These are phyloP conservation scores for Solanum tacnaense DNA, from an alignment of 257 asterid genomes.

Conservation along the genomic window DNA sequence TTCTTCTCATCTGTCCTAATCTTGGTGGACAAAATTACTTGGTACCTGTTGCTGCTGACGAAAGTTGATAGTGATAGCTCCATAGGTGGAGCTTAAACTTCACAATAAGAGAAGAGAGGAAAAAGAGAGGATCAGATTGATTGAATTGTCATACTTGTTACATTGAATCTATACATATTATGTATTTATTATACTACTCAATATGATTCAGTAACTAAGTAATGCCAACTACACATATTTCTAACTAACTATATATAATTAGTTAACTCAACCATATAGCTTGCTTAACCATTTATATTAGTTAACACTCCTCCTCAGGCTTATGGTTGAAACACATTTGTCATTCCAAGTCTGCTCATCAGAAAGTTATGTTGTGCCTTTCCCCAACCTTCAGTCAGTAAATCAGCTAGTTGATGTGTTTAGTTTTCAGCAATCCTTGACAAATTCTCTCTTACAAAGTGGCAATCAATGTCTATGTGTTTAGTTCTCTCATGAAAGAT, in stretches of 20 bases:
- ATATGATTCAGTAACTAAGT: background rate
- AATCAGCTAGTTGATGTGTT: too few relatives aligned
- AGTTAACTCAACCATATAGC: background rate
- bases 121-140: background rate
- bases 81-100: background rate
- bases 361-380: background rate
- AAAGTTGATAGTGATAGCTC: background rate
- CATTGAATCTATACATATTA: background rate
- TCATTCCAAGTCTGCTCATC: too few relatives aligned
- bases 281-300: background rate
- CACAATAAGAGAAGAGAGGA: background rate
- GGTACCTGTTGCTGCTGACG: background rate
- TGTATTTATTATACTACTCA: too few relatives aligned
- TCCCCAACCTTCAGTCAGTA: background rate
- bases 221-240: background rate
- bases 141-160: background rate
- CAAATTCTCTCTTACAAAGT: background rate
- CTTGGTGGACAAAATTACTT: too few relatives aligned
- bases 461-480: background rate
- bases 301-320: background rate
- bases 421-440: background rate
- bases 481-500: background rate
- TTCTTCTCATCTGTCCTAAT: too few relatives aligned
- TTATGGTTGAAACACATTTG: too few relatives aligned
- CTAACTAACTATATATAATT: background rate